Base-by-base conservation (phyloP, 2,329 filamentous ascomycete species). In the Pseudocercospora cruenta region DNA sequence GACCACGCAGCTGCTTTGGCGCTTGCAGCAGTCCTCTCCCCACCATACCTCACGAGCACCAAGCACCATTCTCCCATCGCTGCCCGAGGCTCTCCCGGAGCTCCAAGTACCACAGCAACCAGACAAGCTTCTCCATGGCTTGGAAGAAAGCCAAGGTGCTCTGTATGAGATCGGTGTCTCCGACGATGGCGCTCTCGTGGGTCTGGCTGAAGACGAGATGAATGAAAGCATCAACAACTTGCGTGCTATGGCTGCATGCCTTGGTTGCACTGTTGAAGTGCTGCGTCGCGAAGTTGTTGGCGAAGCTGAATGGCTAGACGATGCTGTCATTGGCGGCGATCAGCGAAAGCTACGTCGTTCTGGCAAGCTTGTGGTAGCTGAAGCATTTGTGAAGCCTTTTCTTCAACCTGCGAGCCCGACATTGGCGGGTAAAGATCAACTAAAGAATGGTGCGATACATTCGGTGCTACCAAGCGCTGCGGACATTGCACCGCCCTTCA, bases 101-200 rank as follows among this genome's bases (percentile, higher is more conserved):
- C 82, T 93, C 6, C 88, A 82, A 24, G 79, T 81, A 14, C 83
- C 83, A 36, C 81, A 82, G 24, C 83, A 84, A 69, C 85, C 85
- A 7, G 81, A 82, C 49, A 85, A 83, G 58, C 79, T 89, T 33
- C 78, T 88, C 12, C 86, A 94, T 1, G 93, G 95, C 0, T 82
- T 99, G 8, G 94, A 98, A 76, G 94, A 97, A 77, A 97, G 93
- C 16, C 90, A 92, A 71, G 95, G 95, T 4, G 95, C 95, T 0
- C 80, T 98, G 58, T 99, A 99, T 73, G 94, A 99, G 78, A 96
- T 99, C 77, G 95, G 95, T 0, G 93, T 99, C 9, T 91, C 94
- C 28, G 95, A 99, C 77, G 93, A 98, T 80, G 95, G 95, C 7
- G 93, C 91, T 0, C 88, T 99, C 65, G 88, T 97, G 49, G 95